Evolutionary conservation across 495 filamentous ascomycete genomes (phyloP).

Genomic region (Trichoderma parareesei): DNA sequence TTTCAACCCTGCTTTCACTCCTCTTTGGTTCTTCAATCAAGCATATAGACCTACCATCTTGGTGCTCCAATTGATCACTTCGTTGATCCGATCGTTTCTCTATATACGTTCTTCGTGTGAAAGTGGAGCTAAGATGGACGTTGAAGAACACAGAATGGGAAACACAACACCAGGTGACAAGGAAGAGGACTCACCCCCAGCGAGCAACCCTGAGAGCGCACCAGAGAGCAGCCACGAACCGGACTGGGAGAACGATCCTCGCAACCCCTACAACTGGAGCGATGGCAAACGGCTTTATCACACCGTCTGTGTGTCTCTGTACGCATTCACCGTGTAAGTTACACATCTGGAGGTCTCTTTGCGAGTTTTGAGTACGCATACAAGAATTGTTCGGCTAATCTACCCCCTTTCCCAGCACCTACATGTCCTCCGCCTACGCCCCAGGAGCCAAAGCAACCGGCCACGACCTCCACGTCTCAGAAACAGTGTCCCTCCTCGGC

Average conservation of each 20-base stretch:
- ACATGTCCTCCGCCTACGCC: conserved; percentile 7
- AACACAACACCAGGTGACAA: not conserved
- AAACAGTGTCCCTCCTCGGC: conserved; percentile 43
- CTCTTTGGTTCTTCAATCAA: not conserved
- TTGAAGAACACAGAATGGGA: not conserved
- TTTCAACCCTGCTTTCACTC: not conserved
- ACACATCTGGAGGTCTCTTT: not conserved
- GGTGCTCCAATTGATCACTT: not conserved
- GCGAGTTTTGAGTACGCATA: not conserved
- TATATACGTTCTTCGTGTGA: no score
- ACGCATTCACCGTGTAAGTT: conserved; percentile 4
- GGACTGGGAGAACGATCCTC: conserved; percentile 4
- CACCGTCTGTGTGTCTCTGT: not conserved
- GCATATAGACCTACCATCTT: not conserved
- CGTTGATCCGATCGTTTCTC: not conserved
- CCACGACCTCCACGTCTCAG: conserved; percentile 33
- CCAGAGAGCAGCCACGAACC: not conserved
- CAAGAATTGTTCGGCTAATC: not conserved
- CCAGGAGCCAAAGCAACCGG: not conserved
- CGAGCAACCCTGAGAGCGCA: not conserved
- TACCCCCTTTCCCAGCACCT: not conserved
- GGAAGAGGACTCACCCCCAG: not conserved
- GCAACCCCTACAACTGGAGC: conserved; percentile 6
- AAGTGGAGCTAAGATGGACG: not conserved
- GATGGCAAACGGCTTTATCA: conserved; percentile 4